These are phyloP conservation scores for Melastoma malabathricum DNA, from an alignment of 345 rosid genomes.

Conservation along the genomic window DNA sequence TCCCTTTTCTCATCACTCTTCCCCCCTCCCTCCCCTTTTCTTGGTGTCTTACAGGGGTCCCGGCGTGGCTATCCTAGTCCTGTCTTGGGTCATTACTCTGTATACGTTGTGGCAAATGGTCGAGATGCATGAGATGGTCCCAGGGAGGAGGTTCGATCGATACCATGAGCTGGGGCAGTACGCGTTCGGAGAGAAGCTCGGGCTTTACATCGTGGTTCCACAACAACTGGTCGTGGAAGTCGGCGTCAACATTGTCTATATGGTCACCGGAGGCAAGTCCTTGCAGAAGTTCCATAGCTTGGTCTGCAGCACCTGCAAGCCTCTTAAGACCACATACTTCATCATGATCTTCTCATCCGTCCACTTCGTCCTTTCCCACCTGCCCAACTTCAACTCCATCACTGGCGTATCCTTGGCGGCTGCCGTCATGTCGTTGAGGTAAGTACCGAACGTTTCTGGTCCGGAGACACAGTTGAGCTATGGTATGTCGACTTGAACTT, in stretches of 20 bases:
- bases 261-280: conserved; percentile 71
- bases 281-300: conserved; percentile 45
- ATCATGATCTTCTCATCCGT: conserved; percentile 57
- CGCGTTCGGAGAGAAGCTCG: conserved; percentile 69
- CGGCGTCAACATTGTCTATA: conserved; percentile 51
- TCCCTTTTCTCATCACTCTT: not conserved
- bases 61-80: conserved; percentile 37
- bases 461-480: not conserved
- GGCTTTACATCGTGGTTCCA: conserved; percentile 68
- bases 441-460: not conserved
- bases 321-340: conserved; percentile 42
- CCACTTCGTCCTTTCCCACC: conserved; percentile 61
- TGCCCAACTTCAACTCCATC: conserved; percentile 80
- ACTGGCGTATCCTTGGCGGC: conserved; percentile 65
- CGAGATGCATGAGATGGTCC: conserved; percentile 84
- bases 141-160: conserved; percentile 58
- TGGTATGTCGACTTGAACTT: not conserved
- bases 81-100: conserved; percentile 65
- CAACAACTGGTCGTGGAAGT: conserved; percentile 71
- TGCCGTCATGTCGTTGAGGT: conserved; percentile 76
- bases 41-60: conserved; percentile 45
- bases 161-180: conserved; percentile 78
- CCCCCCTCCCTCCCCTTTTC: not conserved
- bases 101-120: conserved; percentile 89
- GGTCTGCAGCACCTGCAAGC: conserved; percentile 25